Percentiles rank a stretch among this genome's conserved stretches.
Conservation (phyloP, 2,329 filamentous ascomycete genomes). For the Trichoderma harzianum region DNA sequence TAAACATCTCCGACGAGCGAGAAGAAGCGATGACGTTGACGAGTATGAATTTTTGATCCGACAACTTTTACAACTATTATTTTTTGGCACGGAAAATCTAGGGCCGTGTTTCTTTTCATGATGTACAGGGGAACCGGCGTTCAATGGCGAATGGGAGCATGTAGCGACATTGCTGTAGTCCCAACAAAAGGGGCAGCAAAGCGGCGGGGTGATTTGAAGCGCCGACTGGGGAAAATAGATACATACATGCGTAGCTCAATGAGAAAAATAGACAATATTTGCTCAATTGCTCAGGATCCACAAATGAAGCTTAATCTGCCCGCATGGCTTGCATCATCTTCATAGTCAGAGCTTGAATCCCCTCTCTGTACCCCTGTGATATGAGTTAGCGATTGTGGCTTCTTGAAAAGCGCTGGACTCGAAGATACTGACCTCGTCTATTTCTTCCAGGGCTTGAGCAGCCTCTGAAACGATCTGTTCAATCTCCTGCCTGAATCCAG, state of each 20-base stretch:
- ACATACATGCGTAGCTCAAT: background rate
- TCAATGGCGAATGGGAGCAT: slow-evolving; percentile 13
- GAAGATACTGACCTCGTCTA: slow-evolving; percentile 28
- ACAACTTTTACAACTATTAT: background rate
- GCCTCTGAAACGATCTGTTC: slow-evolving; percentile 25
- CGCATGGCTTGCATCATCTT: slow-evolving; percentile 27
- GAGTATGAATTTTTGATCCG: background rate
- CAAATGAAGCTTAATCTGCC: background rate
- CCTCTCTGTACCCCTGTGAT: slow-evolving; percentile 29
- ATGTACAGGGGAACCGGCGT: slow-evolving; percentile 8
- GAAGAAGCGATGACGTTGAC: background rate
- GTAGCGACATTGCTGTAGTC: background rate
- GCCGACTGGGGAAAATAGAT: slow-evolving; percentile 5
- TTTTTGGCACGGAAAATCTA: background rate
- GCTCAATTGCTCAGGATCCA: background rate
- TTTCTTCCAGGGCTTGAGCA: slow-evolving; percentile 24
- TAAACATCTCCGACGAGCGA: slow-evolving; percentile 23
- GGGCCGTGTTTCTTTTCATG: background rate
- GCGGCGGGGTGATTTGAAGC: slow-evolving; percentile 2
- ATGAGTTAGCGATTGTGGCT: background rate
- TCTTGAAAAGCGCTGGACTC: background rate
- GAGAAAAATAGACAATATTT: slow-evolving; percentile 18
- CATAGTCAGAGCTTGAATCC: slow-evolving; percentile 27
- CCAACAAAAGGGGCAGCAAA: background rate
- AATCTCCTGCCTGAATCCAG: slow-evolving; percentile 24